Evolutionary conservation across 164 flowering plant genomes (phyloP), one percentile per base, ranked within the genome.

Genomic region (Stephania cephalantha): DNA sequence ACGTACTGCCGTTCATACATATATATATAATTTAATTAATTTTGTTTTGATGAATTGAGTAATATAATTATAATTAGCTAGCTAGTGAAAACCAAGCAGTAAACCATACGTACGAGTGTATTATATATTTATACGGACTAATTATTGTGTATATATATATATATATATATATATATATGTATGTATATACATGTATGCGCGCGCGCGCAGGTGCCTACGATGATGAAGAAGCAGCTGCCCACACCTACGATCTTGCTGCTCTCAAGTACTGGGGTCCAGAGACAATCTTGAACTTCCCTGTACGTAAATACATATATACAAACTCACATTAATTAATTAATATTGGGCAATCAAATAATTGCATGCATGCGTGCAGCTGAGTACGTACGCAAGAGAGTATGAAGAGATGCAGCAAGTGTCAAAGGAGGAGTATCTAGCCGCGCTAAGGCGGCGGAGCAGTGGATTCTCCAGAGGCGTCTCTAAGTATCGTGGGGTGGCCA

Each of bases 391-490:
- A 35, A 84, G 86, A 48, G 99, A 96, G 75, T 13, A 84, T 0
- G 88, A 90, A 46, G 93, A 86, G 64, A 96, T 96, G 98, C 77
- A 86, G 45, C 81, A 77, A 13, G 74, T 83, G 73, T 74, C 94
- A 0, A 90, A 79, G 77, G 98, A 92, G 72, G 99, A 94, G 78
- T 92, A 91, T 70, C 78, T 93, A 78, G 97, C 94, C 1, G 79
- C 90, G 0, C 72, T 92, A 9, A 74, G 97, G 63, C 76, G 99
- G 13, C 82, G 81, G 71, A 94, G 99, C 76, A 92, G 92, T 71
- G 99, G 99, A 8, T 94, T 96, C 73, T 88, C 99, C 0, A 87
- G 99, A 78, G 99, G 99, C 1, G 97, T 92, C 22, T 96, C 99
- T 5, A 92, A 94, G 75, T 96, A 96, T 68, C 90, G 99, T 4